Conservation (phyloP, 1,284 basidiomycete species). For the Pseudozyma pruni region DNA sequence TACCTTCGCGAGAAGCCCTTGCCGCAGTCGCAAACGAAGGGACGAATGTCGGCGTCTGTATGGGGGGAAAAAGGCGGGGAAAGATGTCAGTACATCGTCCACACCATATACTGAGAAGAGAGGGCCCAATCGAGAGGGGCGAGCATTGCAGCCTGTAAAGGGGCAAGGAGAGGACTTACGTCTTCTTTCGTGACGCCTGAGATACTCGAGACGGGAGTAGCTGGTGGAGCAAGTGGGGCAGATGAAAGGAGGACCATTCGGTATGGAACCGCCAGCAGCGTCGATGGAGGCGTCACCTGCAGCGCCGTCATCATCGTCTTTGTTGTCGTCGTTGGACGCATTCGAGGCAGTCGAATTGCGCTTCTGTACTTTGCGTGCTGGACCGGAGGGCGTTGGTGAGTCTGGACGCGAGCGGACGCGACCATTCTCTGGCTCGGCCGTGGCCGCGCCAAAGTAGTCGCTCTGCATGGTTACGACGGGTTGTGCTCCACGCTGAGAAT, state of each 20-base stretch:
- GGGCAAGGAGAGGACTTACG: conserved; percentile 38
- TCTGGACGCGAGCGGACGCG: conserved; percentile 32
- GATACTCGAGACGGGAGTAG: conserved; percentile 66
- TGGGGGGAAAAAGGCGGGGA: not conserved
- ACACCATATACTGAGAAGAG: no score
- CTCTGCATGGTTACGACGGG: conserved; percentile 24
- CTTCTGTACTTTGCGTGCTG: conserved; percentile 43
- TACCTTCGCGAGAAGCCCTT: conserved; percentile 66
- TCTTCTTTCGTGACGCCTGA: conserved; percentile 64
- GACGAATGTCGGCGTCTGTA: conserved; percentile 64
- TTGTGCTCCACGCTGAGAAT: not conserved
- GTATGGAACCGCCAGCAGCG: conserved; percentile 23
- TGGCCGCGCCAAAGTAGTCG: conserved; percentile 46
- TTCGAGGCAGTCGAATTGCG: conserved; percentile 34
- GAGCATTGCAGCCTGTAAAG: no score
- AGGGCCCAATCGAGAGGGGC: no score
- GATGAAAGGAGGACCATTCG: conserved; percentile 62
- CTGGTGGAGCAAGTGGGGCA: conserved; percentile 65
- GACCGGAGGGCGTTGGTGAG: conserved; percentile 27
- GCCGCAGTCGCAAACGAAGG: conserved; percentile 65
- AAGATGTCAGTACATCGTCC: not conserved
- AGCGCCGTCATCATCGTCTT: conserved; percentile 16
- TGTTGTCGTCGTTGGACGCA: conserved; percentile 29
- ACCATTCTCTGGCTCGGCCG: conserved; percentile 29
- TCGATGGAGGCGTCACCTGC: conserved; percentile 19